A percentile compares a stretch with the other conserved stretches of the same genome.
These are phyloP conservation scores for Arthrobotrys megalospora DNA, from an alignment of 2,329 filamentous ascomycete genomes.

Conservation along the genomic window DNA sequence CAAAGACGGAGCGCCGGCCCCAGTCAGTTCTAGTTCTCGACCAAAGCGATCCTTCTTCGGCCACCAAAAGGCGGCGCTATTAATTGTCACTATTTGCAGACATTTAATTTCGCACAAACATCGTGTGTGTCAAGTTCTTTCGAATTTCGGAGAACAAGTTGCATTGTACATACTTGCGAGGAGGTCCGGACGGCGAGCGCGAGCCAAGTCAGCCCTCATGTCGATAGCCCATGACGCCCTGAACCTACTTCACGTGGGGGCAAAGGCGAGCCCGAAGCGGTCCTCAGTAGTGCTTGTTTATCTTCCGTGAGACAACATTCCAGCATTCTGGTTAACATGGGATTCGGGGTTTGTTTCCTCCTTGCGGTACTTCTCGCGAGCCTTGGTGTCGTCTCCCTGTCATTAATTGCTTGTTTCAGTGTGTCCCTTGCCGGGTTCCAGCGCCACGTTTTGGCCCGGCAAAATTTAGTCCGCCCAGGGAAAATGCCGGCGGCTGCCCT, in stretches of 20 bases:
- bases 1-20: conserved; percentile 16
- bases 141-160: background rate
- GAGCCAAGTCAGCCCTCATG: background rate
- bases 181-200: background rate
- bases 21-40: background rate
- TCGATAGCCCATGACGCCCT: background rate
- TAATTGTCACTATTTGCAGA: background rate
- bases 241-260: background rate
- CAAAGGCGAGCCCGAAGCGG: background rate
- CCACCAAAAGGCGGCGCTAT: conserved; percentile 9
- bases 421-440: conserved; percentile 9
- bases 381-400: background rate
- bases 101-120: conserved; percentile 7
- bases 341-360: background rate
- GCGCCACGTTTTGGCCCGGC: conserved; percentile 31
- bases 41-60: background rate
- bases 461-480: conserved; percentile 1
- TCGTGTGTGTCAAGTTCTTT: background rate
- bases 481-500: background rate
- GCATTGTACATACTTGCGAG: too few species aligned
- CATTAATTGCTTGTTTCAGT: conserved; percentile 3
- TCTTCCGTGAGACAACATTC: conserved; percentile 12
- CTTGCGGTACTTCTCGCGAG: background rate
- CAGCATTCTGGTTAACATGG: background rate
- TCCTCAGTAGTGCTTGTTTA: background rate